A percentile compares a stretch with the other conserved stretches of the same genome.
phyloP scores from a whole-genome alignment of 768 basidiomycete species.

The Daedaleopsis sinensis region DNA sequence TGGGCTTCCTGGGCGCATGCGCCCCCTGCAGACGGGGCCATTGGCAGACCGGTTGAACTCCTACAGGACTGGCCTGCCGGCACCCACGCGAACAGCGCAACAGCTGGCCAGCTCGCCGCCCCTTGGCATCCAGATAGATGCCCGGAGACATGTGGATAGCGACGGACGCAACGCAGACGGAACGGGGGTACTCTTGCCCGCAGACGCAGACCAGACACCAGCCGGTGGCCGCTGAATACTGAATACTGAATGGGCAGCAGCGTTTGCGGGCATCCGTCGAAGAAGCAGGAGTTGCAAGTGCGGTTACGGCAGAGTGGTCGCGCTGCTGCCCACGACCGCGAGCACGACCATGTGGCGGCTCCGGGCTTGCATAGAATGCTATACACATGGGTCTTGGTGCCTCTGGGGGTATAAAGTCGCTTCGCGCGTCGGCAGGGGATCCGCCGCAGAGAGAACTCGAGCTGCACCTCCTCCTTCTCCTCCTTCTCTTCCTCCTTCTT shows the following conservation, averaged over 20 bases:
- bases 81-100: constrained; percentile 8
- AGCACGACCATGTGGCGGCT: constrained; percentile 10
- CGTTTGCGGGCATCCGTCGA: too few species aligned
- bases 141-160: too few species aligned
- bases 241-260: too few species aligned
- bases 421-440: background rate
- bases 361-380: too few species aligned
- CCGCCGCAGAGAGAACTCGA: constrained; percentile 1
- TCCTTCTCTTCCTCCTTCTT: background rate
- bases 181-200: too few species aligned
- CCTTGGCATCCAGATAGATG: background rate
- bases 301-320: too few species aligned
- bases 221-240: too few species aligned
- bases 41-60: constrained; percentile 4
- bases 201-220: too few species aligned
- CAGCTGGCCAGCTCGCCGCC: constrained; percentile 9
- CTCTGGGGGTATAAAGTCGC: background rate
- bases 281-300: too few species aligned
- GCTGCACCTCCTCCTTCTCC: background rate
- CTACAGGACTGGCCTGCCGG: background rate
- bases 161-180: too few species aligned
- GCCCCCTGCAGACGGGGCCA: constrained; percentile 1
- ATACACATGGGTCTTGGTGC: too few species aligned
- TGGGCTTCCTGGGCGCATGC: constrained; percentile 1
- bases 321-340: background rate